Conservation (phyloP, 805 yeast species). For the Tetrapisispora arboricola region DNA sequence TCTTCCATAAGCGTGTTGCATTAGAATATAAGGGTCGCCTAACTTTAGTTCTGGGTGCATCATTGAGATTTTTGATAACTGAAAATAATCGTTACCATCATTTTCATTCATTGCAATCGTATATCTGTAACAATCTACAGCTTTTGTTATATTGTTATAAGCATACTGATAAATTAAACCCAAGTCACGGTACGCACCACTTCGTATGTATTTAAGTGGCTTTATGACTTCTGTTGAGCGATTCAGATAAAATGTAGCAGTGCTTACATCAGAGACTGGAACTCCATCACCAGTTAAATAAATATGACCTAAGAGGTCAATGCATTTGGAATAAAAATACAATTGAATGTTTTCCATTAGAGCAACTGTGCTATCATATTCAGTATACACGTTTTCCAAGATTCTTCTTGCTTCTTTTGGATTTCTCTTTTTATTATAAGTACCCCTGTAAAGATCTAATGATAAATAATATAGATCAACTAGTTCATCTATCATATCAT, state of each 20-base stretch:
- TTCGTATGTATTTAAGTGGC: constrained; percentile 7
- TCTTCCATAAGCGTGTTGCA: constrained; percentile 35
- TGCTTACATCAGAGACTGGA: constrained; percentile 27
- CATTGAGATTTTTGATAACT: constrained; percentile 31
- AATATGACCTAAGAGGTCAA: constrained; percentile 53
- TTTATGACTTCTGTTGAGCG: constrained; percentile 15
- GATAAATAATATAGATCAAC: constrained; percentile 36
- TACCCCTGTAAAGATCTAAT: constrained; percentile 45
- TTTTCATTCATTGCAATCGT: constrained; percentile 7
- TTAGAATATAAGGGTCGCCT: constrained; percentile 18
- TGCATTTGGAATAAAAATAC: constrained; percentile 29
- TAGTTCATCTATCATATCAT: constrained; percentile 28
- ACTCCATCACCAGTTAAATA: constrained; percentile 66
- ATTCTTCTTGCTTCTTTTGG: constrained; percentile 35
- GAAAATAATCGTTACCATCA: constrained; percentile 27
- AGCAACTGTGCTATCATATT: constrained; percentile 12
- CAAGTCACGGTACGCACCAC: constrained; percentile 29
- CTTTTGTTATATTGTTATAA: constrained; percentile 28
- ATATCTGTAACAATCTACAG: constrained; percentile 21
- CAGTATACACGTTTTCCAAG: constrained; percentile 14
- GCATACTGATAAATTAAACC: constrained; percentile 41
- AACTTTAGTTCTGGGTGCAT: constrained; percentile 11
- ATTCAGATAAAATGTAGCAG: constrained; percentile 19
- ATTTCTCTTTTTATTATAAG: constrained; percentile 41
- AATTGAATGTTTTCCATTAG: constrained; percentile 21